Evolutionary conservation across 2,329 filamentous ascomycete species (phyloP).

Genomic region (Fusarium solani-melongenae): DNA sequence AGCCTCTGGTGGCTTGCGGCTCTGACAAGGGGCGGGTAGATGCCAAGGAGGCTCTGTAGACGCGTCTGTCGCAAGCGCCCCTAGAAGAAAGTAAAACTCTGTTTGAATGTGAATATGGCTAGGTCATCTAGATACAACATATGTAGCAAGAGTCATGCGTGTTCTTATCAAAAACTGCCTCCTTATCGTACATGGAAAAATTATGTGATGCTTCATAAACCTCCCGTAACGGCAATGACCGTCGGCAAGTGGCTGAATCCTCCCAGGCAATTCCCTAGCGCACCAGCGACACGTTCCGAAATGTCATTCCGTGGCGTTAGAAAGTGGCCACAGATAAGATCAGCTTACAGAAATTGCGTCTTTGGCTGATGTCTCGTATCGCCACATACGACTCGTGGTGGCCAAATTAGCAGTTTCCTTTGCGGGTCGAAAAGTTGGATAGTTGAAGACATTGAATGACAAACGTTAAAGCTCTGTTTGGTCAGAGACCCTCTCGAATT

Average conservation of each 20-base stretch:
- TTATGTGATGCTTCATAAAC: background rate
- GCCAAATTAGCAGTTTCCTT: background rate
- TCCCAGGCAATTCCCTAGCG: background rate
- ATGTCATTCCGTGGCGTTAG: background rate
- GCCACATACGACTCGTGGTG: background rate
- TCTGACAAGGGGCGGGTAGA: background rate
- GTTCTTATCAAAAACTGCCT: background rate
- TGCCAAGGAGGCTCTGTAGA: background rate
- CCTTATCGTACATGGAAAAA: background rate
- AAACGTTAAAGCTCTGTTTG: constrained; percentile 8
- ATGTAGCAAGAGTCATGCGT: background rate
- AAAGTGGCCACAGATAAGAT: background rate
- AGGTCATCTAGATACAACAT: background rate
- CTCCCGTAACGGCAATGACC: background rate
- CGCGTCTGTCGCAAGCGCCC: background rate
- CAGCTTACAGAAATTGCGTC: background rate
- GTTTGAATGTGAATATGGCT: background rate
- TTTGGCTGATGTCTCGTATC: background rate
- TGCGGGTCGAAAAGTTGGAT: background rate
- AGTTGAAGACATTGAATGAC: constrained; percentile 12
- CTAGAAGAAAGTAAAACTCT: background rate
- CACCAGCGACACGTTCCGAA: background rate
- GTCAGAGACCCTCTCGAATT: background rate
- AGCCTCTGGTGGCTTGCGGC: background rate
- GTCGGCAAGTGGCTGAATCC: background rate